Evolutionary conservation across 208 protist genomes (phyloP).

Genomic region (Acanthamoeba castellanii): DNA sequence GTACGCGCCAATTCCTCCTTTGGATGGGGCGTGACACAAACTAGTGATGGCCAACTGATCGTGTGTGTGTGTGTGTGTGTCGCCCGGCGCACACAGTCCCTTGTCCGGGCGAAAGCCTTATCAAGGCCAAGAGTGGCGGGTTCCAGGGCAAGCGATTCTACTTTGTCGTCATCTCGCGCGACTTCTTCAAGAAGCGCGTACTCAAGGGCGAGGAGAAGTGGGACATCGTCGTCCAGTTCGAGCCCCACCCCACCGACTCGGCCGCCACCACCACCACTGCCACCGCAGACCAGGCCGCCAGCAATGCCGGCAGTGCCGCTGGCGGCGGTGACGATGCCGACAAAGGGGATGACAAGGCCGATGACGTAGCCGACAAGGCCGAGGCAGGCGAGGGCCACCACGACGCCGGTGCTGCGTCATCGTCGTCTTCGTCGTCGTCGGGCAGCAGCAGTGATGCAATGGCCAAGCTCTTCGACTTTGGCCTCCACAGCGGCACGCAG

Average conservation of each 20-base stretch:
- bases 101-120: neutral
- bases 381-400: too few species aligned
- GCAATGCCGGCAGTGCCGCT: too few species aligned
- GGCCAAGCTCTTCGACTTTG: too few species aligned
- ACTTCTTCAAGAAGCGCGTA: constrained; percentile 39
- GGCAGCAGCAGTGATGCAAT: too few species aligned
- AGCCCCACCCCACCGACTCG: neutral
- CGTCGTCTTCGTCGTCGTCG: too few species aligned
- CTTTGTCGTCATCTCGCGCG: constrained; percentile 21
- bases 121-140: neutral
- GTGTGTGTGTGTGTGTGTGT: neutral
- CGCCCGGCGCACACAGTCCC: neutral
- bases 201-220: constrained; percentile 34
- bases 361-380: too few species aligned
- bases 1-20: neutral
- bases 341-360: too few species aligned
- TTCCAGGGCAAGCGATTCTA: constrained; percentile 50
- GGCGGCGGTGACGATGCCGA: too few species aligned
- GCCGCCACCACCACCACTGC: neutral
- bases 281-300: too few species aligned
- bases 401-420: too few species aligned
- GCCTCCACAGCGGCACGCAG: too few species aligned
- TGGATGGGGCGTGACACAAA: neutral
- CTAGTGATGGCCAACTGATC: neutral
- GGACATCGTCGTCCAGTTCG: constrained; percentile 26